Base-by-base conservation (phyloP, 768 basidiomycete genomes). In the Tylopilus sp. region DNA sequence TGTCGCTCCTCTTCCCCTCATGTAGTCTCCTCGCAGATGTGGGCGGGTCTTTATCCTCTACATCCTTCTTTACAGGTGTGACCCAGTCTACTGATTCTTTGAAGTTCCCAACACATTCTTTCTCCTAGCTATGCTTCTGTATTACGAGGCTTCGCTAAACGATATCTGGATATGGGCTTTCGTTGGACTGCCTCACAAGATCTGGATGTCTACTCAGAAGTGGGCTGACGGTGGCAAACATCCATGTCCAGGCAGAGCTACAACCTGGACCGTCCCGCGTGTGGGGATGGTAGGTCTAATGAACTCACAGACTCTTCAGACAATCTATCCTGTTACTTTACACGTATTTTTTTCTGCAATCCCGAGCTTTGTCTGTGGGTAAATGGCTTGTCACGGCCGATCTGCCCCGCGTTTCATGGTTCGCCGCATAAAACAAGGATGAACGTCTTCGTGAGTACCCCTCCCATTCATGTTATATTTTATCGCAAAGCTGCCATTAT, bases 401-500 rank as follows among this genome's bases (percentile, higher is more conserved):
- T 41, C 20, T 12, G 1, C 31, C 11, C 12, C 39, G n/a, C 28
- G 8, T 39, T n/a, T n/a, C n/a, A n/a, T n/a, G n/a, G 31, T 6
- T 33, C n/a, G 21, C 18, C 8, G 18, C 33, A 47, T 40, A 40
- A 44, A 40, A 23, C 22, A 12, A 22, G 18, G 18, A 42, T 33
- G 12, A 28, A 39, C 38, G 12, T 23, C 31, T 39, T 9, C 21
- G 7, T 18, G 8, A 6, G 25, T 20, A 39, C n/a, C 7, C 26
- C 6, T 46, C 23, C 31, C 30, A 5, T 42, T 17, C 33, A 40
- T 33, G 25, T 11, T 23, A 52, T 60, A 35, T 40, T 63, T 13
- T 51, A 40, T 44, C 44, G 59, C 6, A 54, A 64, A 26, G 41
- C 40, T 22, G n/a, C 57, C 31, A 12, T 45, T 11, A 18, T n/a